phyloP scores from a whole-genome alignment of 2,329 filamentous ascomycete species.

The Xylaria arbuscula region DNA sequence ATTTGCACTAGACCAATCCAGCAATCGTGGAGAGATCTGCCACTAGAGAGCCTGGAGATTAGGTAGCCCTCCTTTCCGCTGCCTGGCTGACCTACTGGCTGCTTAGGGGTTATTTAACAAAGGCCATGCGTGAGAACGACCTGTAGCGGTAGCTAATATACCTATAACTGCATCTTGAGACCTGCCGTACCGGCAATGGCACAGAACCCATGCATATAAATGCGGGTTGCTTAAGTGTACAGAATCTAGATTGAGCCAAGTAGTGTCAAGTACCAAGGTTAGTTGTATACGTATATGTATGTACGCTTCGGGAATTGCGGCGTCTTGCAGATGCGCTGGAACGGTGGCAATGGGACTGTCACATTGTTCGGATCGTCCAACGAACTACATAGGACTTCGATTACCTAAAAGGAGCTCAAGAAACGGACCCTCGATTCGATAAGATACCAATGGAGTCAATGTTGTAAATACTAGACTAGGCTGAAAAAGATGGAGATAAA shows the following conservation, averaged over 20 bases:
- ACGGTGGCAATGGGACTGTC: conserved; percentile 28
- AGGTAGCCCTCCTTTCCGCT: no score
- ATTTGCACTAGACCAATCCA: no score
- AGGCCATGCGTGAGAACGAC: no score
- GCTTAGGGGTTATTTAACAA: conserved; percentile 4
- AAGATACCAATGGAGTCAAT: background rate
- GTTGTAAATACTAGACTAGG: conserved; percentile 12
- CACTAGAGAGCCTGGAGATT: conserved; percentile 31
- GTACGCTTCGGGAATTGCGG: conserved; percentile 27
- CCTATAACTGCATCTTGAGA: conserved; percentile 17
- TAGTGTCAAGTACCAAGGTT: conserved; percentile 5
- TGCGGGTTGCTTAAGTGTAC: background rate
- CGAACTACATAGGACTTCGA: background rate
- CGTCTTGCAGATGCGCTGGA: conserved; percentile 35
- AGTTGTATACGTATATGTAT: no score
- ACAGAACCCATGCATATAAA: conserved; percentile 23
- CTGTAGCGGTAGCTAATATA: conserved; percentile 20
- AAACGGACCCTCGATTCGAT: conserved; percentile 5
- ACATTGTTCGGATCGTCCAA: conserved; percentile 13
- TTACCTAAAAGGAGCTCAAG: background rate
- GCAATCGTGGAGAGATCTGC: conserved; percentile 37
- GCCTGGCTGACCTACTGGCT: conserved; percentile 9
- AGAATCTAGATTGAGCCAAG: conserved; percentile 1
- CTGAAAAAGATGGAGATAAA: conserved; percentile 5
- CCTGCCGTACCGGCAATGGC: conserved; percentile 19